Conservation (phyloP, 78 protist genomes). For the Bodo saltans region DNA sequence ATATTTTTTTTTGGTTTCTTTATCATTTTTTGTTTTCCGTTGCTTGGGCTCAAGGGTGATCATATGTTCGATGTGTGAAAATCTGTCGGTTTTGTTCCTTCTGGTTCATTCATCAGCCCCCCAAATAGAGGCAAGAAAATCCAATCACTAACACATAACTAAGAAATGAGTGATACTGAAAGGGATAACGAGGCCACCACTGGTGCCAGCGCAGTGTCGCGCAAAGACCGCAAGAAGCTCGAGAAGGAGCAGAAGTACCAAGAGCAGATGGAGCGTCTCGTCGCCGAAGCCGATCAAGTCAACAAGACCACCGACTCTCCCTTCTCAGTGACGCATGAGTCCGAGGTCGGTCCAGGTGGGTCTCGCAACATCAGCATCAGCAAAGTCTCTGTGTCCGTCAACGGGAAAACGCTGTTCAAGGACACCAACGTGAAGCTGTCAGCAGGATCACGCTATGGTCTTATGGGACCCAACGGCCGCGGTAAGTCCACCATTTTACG, state of each 20-base stretch:
- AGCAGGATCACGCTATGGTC: slow-evolving; percentile 73
- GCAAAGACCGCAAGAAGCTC: not conserved
- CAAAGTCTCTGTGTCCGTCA: not conserved
- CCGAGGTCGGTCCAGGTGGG: not conserved
- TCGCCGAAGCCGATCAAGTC: not conserved
- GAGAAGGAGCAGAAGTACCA: not conserved
- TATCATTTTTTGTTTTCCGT: too few relatives aligned
- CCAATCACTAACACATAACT: too few relatives aligned
- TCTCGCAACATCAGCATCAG: slow-evolving; percentile 19
- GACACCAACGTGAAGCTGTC: slow-evolving; percentile 31
- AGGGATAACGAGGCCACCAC: too few relatives aligned
- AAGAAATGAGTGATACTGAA: too few relatives aligned
- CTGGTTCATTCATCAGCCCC: too few relatives aligned
- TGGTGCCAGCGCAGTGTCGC: not conserved
- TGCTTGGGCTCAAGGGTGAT: too few relatives aligned
- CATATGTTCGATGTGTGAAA: too few relatives aligned
- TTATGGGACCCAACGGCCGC: slow-evolving; percentile 82
- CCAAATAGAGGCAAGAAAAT: too few relatives aligned
- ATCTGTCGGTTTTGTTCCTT: too few relatives aligned
- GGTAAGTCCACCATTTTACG: slow-evolving; percentile 79
- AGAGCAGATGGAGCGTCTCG: not conserved
- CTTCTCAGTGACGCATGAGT: not conserved
- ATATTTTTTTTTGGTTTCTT: too few relatives aligned
- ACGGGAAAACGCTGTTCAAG: slow-evolving; percentile 2
- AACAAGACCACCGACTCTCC: not conserved